Percentiles rank a stretch among this genome's conserved stretches.
These are phyloP conservation scores for Boletus semigastroideus DNA, from an alignment of 1,284 basidiomycete genomes.

Conservation along the genomic window DNA sequence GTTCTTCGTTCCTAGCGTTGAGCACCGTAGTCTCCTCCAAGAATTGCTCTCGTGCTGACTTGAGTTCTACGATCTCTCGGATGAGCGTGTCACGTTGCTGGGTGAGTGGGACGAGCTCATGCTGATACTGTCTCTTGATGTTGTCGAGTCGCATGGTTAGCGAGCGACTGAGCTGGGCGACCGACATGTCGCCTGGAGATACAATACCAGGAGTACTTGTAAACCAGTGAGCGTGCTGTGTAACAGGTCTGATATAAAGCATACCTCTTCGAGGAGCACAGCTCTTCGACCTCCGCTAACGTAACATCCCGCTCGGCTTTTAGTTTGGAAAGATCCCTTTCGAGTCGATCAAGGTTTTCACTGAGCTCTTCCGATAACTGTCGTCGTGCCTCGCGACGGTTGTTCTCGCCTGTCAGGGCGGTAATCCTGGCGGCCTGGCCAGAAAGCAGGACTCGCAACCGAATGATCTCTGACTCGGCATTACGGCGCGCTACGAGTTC, in stretches of 20 bases:
- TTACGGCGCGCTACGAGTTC: conserved; percentile 87
- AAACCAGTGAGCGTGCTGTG: conserved; percentile 23
- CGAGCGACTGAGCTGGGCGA: conserved; percentile 63
- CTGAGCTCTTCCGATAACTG: conserved; percentile 79
- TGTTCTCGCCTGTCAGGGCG: conserved; percentile 76
- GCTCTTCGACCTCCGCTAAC: conserved; percentile 90
- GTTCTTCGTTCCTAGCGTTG: conserved; percentile 89
- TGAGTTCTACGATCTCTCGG: conserved; percentile 87
- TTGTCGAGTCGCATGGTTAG: conserved; percentile 87
- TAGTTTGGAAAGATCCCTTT: conserved; percentile 84
- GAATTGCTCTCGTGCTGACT: conserved; percentile 82
- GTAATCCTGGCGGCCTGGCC: conserved; percentile 88
- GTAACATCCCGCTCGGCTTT: conserved; percentile 89
- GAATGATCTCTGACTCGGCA: conserved; percentile 88
- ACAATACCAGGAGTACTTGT: conserved; percentile 26
- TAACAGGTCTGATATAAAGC: conserved; percentile 3
- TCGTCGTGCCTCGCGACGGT: conserved; percentile 75
- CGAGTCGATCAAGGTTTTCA: conserved; percentile 74
- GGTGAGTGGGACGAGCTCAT: conserved; percentile 83
- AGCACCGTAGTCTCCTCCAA: conserved; percentile 90
- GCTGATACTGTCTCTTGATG: conserved; percentile 85
- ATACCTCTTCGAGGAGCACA: conserved; percentile 73
- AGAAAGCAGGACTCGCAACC: conserved; percentile 81
- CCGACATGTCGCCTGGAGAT: conserved; percentile 40
- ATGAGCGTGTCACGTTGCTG: conserved; percentile 77